phyloP scores from a whole-genome alignment of 805 yeast species.

The Yarrowia deformans region DNA sequence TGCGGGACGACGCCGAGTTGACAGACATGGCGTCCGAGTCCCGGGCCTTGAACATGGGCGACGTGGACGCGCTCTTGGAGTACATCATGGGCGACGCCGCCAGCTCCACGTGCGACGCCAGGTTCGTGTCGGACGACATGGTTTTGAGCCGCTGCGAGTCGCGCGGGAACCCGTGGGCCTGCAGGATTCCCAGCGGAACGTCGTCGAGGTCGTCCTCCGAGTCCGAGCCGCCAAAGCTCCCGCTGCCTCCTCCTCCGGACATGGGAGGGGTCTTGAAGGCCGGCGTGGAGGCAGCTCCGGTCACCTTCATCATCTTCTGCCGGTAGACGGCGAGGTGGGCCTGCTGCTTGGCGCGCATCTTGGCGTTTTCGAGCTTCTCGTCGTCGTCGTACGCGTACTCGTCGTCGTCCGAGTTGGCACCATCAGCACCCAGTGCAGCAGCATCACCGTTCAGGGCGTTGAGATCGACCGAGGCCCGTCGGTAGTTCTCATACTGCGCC shows the following conservation, averaged over 20 bases:
- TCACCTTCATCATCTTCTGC: constrained; percentile 53
- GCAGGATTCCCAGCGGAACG: constrained; percentile 53
- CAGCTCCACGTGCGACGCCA: constrained; percentile 22
- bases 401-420: constrained; percentile 21
- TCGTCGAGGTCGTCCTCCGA: constrained; percentile 52
- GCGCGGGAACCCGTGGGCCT: constrained; percentile 53
- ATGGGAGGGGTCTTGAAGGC: constrained; percentile 24
- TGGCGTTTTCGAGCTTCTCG: constrained; percentile 43
- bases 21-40: constrained; percentile 16
- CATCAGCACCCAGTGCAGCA: neutral
- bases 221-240: neutral
- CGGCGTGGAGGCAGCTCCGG: constrained; percentile 46
- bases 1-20: constrained; percentile 9
- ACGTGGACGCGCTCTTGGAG: constrained; percentile 23
- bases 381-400: constrained; percentile 42
- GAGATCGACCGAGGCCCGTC: constrained; percentile 30
- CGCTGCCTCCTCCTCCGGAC: constrained; percentile 7
- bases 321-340: constrained; percentile 54
- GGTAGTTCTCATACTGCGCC: constrained; percentile 37
- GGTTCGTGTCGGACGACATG: constrained; percentile 42
- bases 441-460: neutral
- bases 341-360: constrained; percentile 52
- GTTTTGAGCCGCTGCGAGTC: constrained; percentile 42
- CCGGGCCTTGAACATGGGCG: constrained; percentile 25
- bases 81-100: constrained; percentile 19